Base-by-base conservation (phyloP, 2,329 filamentous ascomycete species). In the Tolypocladium tundrense region DNA sequence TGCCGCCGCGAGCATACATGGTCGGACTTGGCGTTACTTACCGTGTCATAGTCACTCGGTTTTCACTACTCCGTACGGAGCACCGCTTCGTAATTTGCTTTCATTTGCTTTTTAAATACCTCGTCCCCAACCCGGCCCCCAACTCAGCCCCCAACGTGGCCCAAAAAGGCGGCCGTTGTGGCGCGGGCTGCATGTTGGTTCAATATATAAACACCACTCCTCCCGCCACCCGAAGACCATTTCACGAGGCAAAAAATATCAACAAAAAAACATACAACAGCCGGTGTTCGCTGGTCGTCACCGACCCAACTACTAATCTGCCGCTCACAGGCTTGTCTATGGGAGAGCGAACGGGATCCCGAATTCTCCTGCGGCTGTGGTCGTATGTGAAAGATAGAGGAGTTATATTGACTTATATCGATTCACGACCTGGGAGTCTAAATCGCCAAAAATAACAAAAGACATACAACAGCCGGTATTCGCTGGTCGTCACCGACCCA, bases 301-400 rank as follows among this genome's bases (percentile, higher is more conserved):
- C 24, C 24, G 24, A 27, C 24, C 24, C 24, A 27, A 27, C 42
- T 43, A 43, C 42, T 43, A 43, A 43, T 43, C 42, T 43, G 42
- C 54, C 54, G 40, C 40, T 55, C 40, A 55, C 40, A 27, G n/a
- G 54, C 39, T 55, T 55, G 42, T 19, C 40, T 33, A 6, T 11
- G 10, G 54, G 54, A 37, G 54, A 55, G 54, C 54, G 19, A 31
- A 55, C 54, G 54, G 54, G 54, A 55, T 37, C 54, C 54, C 10
- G 40, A 19, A 48, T 55, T 48, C 10, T 55, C 54, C n/a, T 27
- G 40, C 6, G 40, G 40, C 40, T 55, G 48, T 55, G 54, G 54
- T 56, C 54, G 54, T 56, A 56, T 56, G 48, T 58, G 57, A 3
- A 5, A 53, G 52, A 4, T 3, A 8, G 2, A 19, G 9, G 31